These are phyloP conservation scores for Bisporella sp. DNA, from an alignment of 2,329 filamentous ascomycete genomes.

Conservation along the genomic window DNA sequence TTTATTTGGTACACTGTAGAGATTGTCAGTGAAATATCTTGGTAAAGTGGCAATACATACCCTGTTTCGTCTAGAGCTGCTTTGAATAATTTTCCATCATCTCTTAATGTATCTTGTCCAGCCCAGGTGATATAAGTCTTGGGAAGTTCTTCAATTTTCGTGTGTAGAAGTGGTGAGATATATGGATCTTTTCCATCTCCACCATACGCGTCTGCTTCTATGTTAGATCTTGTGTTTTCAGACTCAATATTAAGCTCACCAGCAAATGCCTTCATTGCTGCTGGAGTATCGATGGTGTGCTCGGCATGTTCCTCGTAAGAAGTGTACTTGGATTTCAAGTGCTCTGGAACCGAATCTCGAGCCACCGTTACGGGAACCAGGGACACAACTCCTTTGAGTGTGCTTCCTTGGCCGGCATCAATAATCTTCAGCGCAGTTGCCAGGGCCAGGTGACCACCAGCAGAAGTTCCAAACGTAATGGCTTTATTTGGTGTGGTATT, in stretches of 20 bases:
- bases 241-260: conserved; percentile 1
- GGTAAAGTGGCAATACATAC: background rate
- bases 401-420: conserved; percentile 27
- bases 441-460: conserved; percentile 32
- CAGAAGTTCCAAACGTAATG: conserved; percentile 31
- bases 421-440: conserved; percentile 30
- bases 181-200: conserved; percentile 26
- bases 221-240: too few species aligned
- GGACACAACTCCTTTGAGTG: conserved; percentile 32
- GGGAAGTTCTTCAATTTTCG: conserved; percentile 23
- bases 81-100: conserved; percentile 29
- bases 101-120: conserved; percentile 28
- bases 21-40: background rate
- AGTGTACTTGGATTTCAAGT: conserved; percentile 28
- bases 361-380: conserved; percentile 31
- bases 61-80: conserved; percentile 8
- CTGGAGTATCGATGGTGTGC: conserved; percentile 29
- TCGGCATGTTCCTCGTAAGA: conserved; percentile 30
- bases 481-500: conserved; percentile 16
- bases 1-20: conserved; percentile 22
- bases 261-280: conserved; percentile 28
- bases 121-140: conserved; percentile 27
- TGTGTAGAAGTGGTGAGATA: conserved; percentile 26
- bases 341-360: conserved; percentile 29
- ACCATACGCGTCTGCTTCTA: conserved; percentile 21